Base-by-base conservation (phyloP, 2,329 filamentous ascomycete genomes). In the Metarhizium robertsii region DNA sequence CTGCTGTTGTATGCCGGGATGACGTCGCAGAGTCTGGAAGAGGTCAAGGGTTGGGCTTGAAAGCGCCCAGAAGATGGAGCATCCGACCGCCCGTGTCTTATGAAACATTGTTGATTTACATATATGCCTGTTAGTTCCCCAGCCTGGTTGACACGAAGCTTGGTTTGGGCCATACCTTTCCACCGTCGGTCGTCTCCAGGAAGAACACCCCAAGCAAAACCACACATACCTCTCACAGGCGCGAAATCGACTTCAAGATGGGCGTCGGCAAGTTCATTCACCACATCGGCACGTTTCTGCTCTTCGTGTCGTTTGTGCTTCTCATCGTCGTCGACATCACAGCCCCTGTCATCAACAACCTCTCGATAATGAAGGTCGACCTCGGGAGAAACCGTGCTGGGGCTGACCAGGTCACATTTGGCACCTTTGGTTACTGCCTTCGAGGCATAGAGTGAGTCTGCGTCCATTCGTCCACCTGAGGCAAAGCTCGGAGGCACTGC, bases 351-450 rank as follows among this genome's bases (percentile, higher is more conserved):
- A 75, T 83, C 61, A 72, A 81, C 61, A 61, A 76, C 60, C 72
- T 85, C 47, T 70, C 75, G 48, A 69, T 86, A 42, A 66, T 86
- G 55, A 76, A 74, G 56, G 75, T 86, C 57, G 68, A 73, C 52
- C 69, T 84, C 20, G 67, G 66, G 40, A 46, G 42, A 47, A 71
- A 73, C 59, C 61, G 65, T 30, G 67, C 65, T 10, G 57, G 61
- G 25, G 65, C 60, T 4, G 64, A 69, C 30, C 63, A 73, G 11
- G 67, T 84, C 38, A 73, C 71, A 2, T 84, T 82, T 66, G 83
- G 83, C 48, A 81, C 79, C 0, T 85, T 84, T 68, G 83, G 83
- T 7, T 81, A 77, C 65, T 86, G 83, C 64, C 61, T 70, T 36
- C 58, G 64, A 25, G 62, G 64, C 46, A 60, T 60, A 50, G 60